Percentiles rank a stretch among this genome's conserved stretches.
Evolutionary conservation across 2,329 filamentous ascomycete genomes (phyloP).

Genomic region (Lachnellula occidentalis): DNA sequence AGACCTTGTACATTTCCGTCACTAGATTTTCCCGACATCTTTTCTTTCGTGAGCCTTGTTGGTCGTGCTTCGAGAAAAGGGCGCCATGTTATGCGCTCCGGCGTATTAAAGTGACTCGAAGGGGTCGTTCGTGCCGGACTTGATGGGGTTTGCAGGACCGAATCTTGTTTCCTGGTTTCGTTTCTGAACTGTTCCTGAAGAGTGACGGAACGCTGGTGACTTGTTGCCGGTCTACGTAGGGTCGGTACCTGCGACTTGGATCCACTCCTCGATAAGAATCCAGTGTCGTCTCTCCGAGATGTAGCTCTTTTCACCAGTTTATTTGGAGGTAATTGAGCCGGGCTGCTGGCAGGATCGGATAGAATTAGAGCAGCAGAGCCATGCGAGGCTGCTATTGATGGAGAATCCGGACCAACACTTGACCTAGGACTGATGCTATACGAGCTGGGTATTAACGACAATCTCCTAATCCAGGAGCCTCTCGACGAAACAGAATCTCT

Average conservation of each 20-base stretch:
- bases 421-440: constrained; percentile 60
- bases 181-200: constrained; percentile 47
- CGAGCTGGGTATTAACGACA: constrained; percentile 61
- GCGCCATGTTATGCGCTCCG: constrained; percentile 25
- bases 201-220: constrained; percentile 70
- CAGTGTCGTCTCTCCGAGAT: constrained; percentile 44
- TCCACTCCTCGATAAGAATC: constrained; percentile 40
- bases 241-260: constrained; percentile 58
- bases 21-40: constrained; percentile 20
- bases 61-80: constrained; percentile 30
- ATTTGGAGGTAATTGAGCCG: constrained; percentile 54
- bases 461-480: constrained; percentile 66
- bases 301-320: constrained; percentile 72
- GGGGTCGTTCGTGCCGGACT: constrained; percentile 14
- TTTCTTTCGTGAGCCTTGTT: constrained; percentile 28
- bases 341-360: constrained; percentile 27
- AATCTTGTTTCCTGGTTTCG: constrained; percentile 16
- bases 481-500: constrained; percentile 55
- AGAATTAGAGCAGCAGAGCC: constrained; percentile 62
- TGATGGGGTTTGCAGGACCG: constrained; percentile 11
- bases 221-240: constrained; percentile 69
- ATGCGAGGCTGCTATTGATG: constrained; percentile 60
- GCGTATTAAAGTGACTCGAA: constrained; percentile 15
- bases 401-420: constrained; percentile 59
- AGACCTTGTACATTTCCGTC: constrained; percentile 22